These are phyloP conservation scores for Tulasnella sp. DNA, from an alignment of 768 basidiomycete genomes.

Conservation along the genomic window DNA sequence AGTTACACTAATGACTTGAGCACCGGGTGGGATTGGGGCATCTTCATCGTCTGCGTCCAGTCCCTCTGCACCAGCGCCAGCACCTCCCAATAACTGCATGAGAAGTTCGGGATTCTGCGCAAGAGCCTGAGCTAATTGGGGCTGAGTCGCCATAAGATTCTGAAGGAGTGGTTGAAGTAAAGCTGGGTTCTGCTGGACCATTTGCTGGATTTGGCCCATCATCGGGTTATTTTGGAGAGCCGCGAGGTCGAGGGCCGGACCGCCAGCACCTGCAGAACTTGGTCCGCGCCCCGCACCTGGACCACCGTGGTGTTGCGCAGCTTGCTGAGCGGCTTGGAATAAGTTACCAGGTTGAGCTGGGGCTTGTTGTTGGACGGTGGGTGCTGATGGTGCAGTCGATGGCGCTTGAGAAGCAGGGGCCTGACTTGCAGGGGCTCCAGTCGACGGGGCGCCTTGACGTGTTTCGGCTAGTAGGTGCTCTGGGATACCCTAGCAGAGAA, in stretches of 20 bases:
- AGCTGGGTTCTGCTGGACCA: conserved; percentile 76
- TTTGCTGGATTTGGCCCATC: conserved; percentile 70
- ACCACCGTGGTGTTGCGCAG: conserved; percentile 43
- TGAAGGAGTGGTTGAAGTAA: conserved; percentile 80
- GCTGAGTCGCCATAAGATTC: conserved; percentile 81
- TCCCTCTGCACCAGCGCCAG: conserved; percentile 38
- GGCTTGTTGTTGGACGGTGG: conserved; percentile 38
- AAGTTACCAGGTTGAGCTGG: conserved; percentile 54
- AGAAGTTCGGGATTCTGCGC: conserved; percentile 73
- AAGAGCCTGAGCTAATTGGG: conserved; percentile 69
- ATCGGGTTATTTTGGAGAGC: conserved; percentile 63
- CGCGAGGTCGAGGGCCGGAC: conserved; percentile 50
- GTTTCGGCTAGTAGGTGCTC: conserved; percentile 62
- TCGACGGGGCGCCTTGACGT: background rate
- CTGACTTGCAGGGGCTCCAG: conserved; percentile 44
- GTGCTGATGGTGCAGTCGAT: conserved; percentile 38
- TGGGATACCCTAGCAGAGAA: conserved; percentile 70
- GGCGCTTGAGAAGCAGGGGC: conserved; percentile 47
- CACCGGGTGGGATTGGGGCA: conserved; percentile 49
- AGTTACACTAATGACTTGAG: conserved; percentile 78
- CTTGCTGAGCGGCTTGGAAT: conserved; percentile 64
- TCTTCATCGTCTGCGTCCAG: conserved; percentile 50
- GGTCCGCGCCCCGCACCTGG: conserved; percentile 46
- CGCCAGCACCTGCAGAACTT: conserved; percentile 43
- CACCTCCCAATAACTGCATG: conserved; percentile 61